Evolutionary conservation across 2,329 filamentous ascomycete species (phyloP).

Genomic region (Stachybotrys elegans): DNA sequence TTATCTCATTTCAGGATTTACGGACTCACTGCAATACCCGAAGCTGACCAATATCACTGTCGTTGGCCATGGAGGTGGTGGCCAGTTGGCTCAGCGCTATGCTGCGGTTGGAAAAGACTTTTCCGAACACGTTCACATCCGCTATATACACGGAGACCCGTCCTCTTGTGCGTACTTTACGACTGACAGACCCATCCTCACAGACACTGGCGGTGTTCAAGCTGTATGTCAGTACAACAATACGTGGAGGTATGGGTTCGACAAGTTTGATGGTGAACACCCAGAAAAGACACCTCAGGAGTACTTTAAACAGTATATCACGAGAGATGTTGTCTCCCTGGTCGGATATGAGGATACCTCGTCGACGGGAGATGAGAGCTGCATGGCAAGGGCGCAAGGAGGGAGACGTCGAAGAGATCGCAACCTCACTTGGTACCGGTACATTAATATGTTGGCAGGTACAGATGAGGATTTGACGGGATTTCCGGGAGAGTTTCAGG

Average conservation of each 20-base stretch:
- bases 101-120: constrained; percentile 5
- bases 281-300: background rate
- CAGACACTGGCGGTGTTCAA: background rate
- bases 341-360: background rate
- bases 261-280: background rate
- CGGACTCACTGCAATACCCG: constrained; percentile 3
- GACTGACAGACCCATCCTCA: constrained; percentile 4
- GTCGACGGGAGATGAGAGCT: background rate
- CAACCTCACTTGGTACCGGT: constrained; percentile 7
- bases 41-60: constrained; percentile 8
- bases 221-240: background rate
- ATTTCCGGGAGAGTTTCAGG: background rate
- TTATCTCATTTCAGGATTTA: constrained; percentile 2
- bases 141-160: constrained; percentile 9
- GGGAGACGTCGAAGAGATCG: constrained; percentile 5
- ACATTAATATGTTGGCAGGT: constrained; percentile 5
- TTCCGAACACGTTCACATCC: constrained; percentile 5
- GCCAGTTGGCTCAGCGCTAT: constrained; percentile 8
- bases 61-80: constrained; percentile 9
- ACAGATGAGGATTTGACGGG: background rate
- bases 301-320: background rate
- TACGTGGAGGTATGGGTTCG: constrained; percentile 6
- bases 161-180: constrained; percentile 10
- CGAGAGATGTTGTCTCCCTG: background rate
- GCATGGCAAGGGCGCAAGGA: constrained; percentile 6